Evolutionary conservation across 2,329 filamentous ascomycete species (phyloP), one percentile per base, ranked within the genome.

Genomic region (Endocalyx cinctus): DNA sequence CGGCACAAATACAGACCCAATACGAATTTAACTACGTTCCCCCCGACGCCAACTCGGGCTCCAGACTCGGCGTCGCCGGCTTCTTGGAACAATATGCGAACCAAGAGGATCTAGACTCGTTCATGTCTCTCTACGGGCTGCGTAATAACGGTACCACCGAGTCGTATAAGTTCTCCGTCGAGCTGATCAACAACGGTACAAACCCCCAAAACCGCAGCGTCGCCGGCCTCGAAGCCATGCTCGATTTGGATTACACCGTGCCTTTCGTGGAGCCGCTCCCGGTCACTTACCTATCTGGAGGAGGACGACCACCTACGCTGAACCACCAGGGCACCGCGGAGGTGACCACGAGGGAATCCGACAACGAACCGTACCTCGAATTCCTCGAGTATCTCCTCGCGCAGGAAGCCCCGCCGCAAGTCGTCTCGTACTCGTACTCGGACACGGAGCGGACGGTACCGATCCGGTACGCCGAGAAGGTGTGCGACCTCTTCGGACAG

Each of bases 311-410:
- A n/a, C n/a, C n/a, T n/a, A n/a, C n/a, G n/a, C n/a, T n/a, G n/a
- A n/a, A n/a, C 6, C 57, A 60, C 38, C 43, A 56, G 5, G 35
- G 59, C 10, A 64, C 68, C n/a, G 46, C 57, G 3, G 36, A 57
- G 1, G 27, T 64, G 4, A 72, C 38, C 27, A 37, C 44, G 11
- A 51, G 50, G 7, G 42, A 60, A 42, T 70, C 78, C 45, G 65
- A 64, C 12, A 82, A 83, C 51, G 79, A 84, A 59, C 79, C 79
- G 1, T 84, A 81, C 51, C 63, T 84, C 2, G 72, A 72, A 17
- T 82, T 77, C 57, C 66, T 82, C 8, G 66, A 74, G 34, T 74
- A 76, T 51, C 56, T 84, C 5, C 62, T 81, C 1, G 51, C 8
- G 13, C n/a, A 12, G 27, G 5, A 14, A 7, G n/a, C 12, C 10